Percentiles rank a stretch among this genome's conserved stretches.
Conservation (phyloP, 2,329 filamentous ascomycete genomes). For the Fusarium sarcochroum region DNA sequence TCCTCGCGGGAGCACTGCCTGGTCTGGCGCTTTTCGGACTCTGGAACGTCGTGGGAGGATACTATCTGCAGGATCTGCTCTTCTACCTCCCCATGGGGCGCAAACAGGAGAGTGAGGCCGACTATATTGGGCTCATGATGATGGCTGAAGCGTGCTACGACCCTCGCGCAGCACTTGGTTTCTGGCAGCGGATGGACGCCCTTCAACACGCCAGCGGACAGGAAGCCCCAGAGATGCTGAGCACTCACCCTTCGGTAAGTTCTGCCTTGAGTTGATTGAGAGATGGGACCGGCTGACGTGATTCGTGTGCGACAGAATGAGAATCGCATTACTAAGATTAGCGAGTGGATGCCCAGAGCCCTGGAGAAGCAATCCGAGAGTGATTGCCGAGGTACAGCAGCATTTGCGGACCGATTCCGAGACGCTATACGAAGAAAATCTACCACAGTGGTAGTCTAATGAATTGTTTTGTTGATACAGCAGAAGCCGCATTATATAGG, state of each 20-base stretch:
- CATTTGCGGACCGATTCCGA: conserved; percentile 68
- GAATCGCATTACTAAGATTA: conserved; percentile 75
- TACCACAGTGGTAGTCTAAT: conserved; percentile 36
- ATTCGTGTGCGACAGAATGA: conserved; percentile 61
- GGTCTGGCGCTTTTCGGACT: conserved; percentile 56
- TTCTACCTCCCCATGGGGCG: conserved; percentile 77
- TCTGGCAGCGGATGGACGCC: conserved; percentile 78
- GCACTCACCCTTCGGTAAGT: conserved; percentile 80
- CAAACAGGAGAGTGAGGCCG: conserved; percentile 81
- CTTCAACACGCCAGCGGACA: conserved; percentile 56
- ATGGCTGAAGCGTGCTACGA: conserved; percentile 86
- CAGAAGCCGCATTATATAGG: no score
- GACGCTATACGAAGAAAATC: conserved; percentile 59
- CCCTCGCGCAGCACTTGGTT: conserved; percentile 73
- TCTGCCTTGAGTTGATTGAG: neutral
- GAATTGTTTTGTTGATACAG: neutral
- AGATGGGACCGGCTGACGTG: neutral
- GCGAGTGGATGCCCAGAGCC: conserved; percentile 72
- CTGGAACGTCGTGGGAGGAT: conserved; percentile 62
- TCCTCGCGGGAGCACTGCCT: conserved; percentile 62
- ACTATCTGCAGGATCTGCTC: conserved; percentile 70
- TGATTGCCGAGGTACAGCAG: conserved; percentile 66
- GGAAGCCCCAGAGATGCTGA: conserved; percentile 78
- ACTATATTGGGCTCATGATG: conserved; percentile 86
- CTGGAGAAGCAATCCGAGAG: conserved; percentile 67